These are phyloP conservation scores for Blepharisma japonicum DNA, from an alignment of 73 alveolate genomes.

Conservation along the genomic window DNA sequence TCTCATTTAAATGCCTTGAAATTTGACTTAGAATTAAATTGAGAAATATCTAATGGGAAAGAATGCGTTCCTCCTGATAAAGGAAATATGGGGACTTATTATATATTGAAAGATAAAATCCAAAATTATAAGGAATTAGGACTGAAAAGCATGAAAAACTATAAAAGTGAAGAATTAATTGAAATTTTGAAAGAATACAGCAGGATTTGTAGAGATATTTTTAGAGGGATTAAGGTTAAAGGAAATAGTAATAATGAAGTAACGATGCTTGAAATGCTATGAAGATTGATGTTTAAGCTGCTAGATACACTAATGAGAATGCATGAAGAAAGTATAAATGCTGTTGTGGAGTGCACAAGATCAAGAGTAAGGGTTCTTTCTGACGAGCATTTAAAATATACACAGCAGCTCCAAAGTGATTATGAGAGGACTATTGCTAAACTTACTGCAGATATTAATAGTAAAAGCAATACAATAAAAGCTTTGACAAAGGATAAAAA, in stretches of 20 bases:
- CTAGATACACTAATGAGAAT: neutral
- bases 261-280: neutral
- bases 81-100: neutral
- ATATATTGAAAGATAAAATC: conserved; percentile 3
- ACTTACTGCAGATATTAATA: neutral
- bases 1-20: neutral
- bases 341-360: conserved; percentile 21
- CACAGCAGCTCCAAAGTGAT: neutral
- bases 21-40: neutral
- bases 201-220: conserved; percentile 27
- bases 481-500: neutral
- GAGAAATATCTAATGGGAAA: conserved; percentile 19
- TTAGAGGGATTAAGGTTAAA: conserved; percentile 1
- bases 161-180: neutral
- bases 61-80: neutral
- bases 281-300: neutral
- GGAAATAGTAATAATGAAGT: neutral
- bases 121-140: neutral
- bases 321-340: neutral
- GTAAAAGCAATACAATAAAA: neutral
- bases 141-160: neutral
- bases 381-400: neutral
- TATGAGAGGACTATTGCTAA: neutral
- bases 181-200: conserved; percentile 2
- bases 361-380: neutral